Conservation (phyloP, 208 protist species). For the Tritrichomonas musculus region DNA sequence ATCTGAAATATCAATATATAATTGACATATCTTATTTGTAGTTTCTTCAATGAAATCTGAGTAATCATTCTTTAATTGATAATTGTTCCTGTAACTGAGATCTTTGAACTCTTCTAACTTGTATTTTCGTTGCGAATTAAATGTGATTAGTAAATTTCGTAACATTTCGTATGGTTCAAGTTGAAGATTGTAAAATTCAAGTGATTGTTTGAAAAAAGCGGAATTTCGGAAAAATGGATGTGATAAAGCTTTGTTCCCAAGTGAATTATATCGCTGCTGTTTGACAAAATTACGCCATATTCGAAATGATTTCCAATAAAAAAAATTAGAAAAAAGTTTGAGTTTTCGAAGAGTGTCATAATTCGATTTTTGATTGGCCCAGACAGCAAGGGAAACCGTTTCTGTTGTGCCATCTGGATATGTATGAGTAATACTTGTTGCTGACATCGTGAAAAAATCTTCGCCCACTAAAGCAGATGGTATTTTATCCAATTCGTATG, state of each 20-base stretch:
- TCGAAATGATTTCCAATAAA: conserved; percentile 13
- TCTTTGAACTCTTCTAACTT: not conserved
- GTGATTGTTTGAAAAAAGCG: not conserved
- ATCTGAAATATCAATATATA: conserved; percentile 2
- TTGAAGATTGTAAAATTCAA: not conserved
- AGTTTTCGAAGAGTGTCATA: not conserved
- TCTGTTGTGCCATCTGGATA: not conserved
- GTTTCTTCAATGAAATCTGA: not conserved
- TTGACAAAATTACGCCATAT: not conserved
- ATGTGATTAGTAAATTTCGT: not conserved
- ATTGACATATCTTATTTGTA: not conserved
- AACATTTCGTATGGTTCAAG: not conserved
- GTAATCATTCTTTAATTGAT: not conserved
- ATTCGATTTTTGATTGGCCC: not conserved
- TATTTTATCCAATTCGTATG: conserved; percentile 9
- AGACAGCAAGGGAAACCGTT: not conserved
- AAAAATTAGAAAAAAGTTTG: not conserved
- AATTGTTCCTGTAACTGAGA: not conserved
- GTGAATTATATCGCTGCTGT: not conserved
- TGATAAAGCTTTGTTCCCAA: not conserved
- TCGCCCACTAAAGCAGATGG: not conserved
- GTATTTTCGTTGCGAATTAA: not conserved
- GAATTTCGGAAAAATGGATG: not conserved
- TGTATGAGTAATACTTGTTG: not conserved
- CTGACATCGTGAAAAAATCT: conserved; percentile 4